Conservation (phyloP, 352 stramenopile genomes). For the Thraustochytrium sp. region DNA sequence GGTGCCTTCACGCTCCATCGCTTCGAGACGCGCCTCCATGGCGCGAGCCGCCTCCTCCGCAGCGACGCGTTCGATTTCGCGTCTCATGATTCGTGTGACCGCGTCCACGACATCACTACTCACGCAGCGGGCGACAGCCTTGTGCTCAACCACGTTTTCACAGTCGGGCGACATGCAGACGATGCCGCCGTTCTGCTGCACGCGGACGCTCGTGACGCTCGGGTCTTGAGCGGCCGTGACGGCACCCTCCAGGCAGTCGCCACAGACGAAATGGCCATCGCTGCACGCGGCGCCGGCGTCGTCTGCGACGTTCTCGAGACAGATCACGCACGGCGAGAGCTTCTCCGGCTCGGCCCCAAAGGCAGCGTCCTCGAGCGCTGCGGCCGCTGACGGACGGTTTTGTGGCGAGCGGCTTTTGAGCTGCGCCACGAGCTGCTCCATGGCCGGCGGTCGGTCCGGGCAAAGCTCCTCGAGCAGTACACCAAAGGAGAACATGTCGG, state of each 20-base stretch:
- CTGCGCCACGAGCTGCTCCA: not conserved
- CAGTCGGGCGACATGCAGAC: not conserved
- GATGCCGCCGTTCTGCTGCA: not conserved
- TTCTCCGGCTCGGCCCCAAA: not conserved
- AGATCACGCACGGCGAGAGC: not conserved
- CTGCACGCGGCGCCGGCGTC: not conserved
- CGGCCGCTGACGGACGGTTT: not conserved
- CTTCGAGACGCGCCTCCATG: not conserved
- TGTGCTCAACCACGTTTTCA: not conserved
- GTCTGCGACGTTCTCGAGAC: not conserved
- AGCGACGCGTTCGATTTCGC: too few species aligned
- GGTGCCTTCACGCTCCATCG: not conserved
- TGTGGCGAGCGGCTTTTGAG: not conserved
- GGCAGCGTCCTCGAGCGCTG: not conserved
- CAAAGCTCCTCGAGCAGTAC: not conserved
- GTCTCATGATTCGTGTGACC: not conserved
- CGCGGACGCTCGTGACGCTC: not conserved
- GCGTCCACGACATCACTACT: not conserved
- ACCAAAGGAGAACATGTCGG: constrained; percentile 8
- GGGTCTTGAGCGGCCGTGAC: not conserved
- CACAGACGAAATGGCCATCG: not conserved
- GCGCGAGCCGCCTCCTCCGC: too few species aligned
- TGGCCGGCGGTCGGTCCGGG: not conserved
- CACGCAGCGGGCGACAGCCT: not conserved
- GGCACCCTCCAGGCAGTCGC: not conserved